Base-by-base conservation (phyloP, 2,329 filamentous ascomycete genomes). In the Chaetomiaceae sp. region DNA sequence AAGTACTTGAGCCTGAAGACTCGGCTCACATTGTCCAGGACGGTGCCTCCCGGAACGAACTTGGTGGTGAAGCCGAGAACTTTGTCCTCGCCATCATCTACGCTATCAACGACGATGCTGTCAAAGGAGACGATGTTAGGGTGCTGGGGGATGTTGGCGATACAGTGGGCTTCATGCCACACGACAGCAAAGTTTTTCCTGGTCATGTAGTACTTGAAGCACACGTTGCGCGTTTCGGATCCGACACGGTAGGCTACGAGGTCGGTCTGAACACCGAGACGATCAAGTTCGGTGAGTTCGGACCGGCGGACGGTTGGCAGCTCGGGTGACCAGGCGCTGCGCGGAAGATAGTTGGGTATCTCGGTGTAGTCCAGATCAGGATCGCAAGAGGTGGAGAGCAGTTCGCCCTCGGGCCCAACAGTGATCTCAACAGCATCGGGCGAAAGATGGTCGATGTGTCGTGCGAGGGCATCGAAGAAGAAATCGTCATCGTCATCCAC, bases 11-110 rank as follows among this genome's bases (percentile, higher is more conserved):
- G 49, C 45, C 54, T 54, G 40, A 59, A 59, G 32, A 49, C 27
- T 4, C 54, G 57, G 13, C 13, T 29, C 10, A 30, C 40, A 30
- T 54, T 55, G 4, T 59, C 44, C 9, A 21, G 8, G 11, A 59
- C 14, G 3, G 54, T 57, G 4, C 42, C 54, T n/a, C 54, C 58
- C 1, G 45, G 34, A 69, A 81, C 76, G n/a, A 51, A 61, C n/a
- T 14, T 16, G 5, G 41, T 66, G 13, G 71, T 73, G 54, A 71
- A 74, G 11, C 71, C 71, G 32, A 73, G 62, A 2, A 69, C 61
- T 1, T 53, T 48, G 11, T 56, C 51, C 25, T 27, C 25, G 4
- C 49, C 46, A n/a, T 61, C 65, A n/a, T 65, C 60, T 0, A 70
- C 37, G 50, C 62, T 64, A 29, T 71, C 67, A 1, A 71, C 23